Base-by-base conservation (phyloP, 257 asterid species). In the Penstemon barbatus region DNA sequence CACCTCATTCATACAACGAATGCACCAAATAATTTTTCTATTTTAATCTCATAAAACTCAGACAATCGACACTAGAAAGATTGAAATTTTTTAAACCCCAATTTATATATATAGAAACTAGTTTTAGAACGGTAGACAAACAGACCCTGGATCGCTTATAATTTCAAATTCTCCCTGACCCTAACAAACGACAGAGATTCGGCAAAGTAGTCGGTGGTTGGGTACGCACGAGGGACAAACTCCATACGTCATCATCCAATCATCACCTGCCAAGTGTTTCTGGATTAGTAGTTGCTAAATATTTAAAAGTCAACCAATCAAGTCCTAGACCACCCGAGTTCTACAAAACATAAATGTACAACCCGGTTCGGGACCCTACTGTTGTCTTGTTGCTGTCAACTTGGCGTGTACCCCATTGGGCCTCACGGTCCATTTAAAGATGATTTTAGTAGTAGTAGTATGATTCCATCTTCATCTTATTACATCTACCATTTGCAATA, bases 141-240 rank as follows among this genome's bases (percentile, higher is more conserved):
- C 33, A 25, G 33, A 25, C 33, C 33, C 33, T 25, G 2, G 33
- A 25, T 25, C 33, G 2, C 2, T 25, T 25, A 57, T 37, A 37
- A 9, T 37, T 9, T 57, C 8, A 36, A n/a, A n/a, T 3, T 46
- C 15, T 3, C 13, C 3, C 68, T 1, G 68, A 19, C n/a, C 4
- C 4, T 4, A 70, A 61, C 73, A 74, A 61, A 72, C 79, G 84
- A 74, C 89, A 76, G 76, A 84, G 79, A 79, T 76, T 72, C 76
- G 66, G 74, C 52, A 74, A 54, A 38, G 72, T 43, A 44, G 83
- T 61, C 65, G 45, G 81, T 74, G 49, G 78, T 62, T 71, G 81
- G 61, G 75, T 8, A 65, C 43, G 44, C 69, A 55, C 46, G 54
- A 15, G 63, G 60, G 65, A 63, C 50, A 65, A 65, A 66, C 18